phyloP scores from a whole-genome alignment of 805 yeast species.

The Candida xyloterini region DNA sequence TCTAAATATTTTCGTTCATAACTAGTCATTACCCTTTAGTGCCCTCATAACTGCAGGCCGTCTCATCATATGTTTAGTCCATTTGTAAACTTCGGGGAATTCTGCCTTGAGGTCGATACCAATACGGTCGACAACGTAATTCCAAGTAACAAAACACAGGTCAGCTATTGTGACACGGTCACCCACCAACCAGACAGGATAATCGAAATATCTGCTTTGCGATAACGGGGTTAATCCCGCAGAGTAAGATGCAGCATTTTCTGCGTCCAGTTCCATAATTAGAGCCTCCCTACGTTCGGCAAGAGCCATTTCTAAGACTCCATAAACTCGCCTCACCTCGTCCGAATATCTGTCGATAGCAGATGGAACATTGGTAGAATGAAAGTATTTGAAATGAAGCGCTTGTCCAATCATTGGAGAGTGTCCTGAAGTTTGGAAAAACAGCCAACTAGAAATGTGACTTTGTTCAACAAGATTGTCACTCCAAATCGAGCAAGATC shows the following conservation, averaged over 20 bases:
- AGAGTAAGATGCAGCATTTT: conserved; percentile 82
- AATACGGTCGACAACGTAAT: conserved; percentile 88
- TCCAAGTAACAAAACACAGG: conserved; percentile 93
- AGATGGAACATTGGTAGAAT: conserved; percentile 76
- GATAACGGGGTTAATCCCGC: conserved; percentile 86
- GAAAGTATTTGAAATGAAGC: conserved; percentile 88
- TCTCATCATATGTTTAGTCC: conserved; percentile 95
- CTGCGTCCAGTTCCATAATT: conserved; percentile 83
- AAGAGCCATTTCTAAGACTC: conserved; percentile 91
- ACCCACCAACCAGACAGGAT: conserved; percentile 94
- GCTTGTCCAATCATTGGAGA: conserved; percentile 99
- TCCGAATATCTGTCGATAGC: conserved; percentile 90
- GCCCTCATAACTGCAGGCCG: conserved; percentile 90
- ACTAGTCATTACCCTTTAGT: conserved; percentile 45
- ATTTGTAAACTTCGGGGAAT: conserved; percentile 92
- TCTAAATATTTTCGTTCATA: conserved; percentile 1
- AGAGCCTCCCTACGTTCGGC: conserved; percentile 90
- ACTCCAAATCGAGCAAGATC: conserved; percentile 76
- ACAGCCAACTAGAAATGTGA: conserved; percentile 84
- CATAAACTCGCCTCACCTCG: conserved; percentile 90
- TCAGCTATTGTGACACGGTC: conserved; percentile 84
- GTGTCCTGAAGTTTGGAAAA: conserved; percentile 94
- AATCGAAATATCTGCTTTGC: conserved; percentile 82
- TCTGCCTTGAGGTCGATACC: conserved; percentile 85
- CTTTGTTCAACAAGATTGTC: conserved; percentile 75